Percentiles rank a stretch among this genome's conserved stretches.
Conservation (phyloP, 1,284 basidiomycete species). For the Peniophora sp. region DNA sequence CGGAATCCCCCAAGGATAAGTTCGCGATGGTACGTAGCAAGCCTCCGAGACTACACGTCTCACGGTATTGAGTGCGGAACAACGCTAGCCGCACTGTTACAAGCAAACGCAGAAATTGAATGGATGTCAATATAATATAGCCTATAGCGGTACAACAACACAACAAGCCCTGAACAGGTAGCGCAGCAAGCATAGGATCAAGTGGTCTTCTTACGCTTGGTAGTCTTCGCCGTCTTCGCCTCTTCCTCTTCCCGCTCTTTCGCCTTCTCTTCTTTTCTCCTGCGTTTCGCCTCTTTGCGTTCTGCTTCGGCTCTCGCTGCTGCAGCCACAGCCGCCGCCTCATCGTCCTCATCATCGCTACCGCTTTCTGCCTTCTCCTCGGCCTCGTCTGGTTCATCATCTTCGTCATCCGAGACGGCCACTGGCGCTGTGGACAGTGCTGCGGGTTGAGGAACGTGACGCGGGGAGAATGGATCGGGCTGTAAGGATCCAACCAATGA, state of each 20-base stretch:
- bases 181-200: neutral
- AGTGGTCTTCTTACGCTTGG: constrained; percentile 23
- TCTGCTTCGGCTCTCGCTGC: constrained; percentile 14
- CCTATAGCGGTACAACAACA: too few relatives aligned
- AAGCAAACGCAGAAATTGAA: too few relatives aligned
- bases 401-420: constrained; percentile 14
- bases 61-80: too few relatives aligned
- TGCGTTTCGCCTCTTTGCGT: constrained; percentile 23
- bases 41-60: too few relatives aligned
- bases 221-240: constrained; percentile 23
- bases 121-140: too few relatives aligned
- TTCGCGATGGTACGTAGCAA: too few relatives aligned
- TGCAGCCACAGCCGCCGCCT: constrained; percentile 24
- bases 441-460: constrained; percentile 35
- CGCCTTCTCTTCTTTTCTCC: constrained; percentile 22
- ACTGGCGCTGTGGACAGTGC: constrained; percentile 8
- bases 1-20: too few relatives aligned
- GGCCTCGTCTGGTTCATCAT: too few relatives aligned
- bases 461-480: constrained; percentile 72
- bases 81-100: too few relatives aligned
- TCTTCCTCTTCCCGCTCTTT: constrained; percentile 19
- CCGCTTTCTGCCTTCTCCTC: constrained; percentile 12
- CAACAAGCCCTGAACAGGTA: too few relatives aligned
- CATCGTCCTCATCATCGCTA: constrained; percentile 22
- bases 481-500: constrained; percentile 90